A percentile compares a stretch with the other conserved stretches of the same genome.
Conservation (phyloP, 1,139 yeast genomes). For the Candida sp. region DNA sequence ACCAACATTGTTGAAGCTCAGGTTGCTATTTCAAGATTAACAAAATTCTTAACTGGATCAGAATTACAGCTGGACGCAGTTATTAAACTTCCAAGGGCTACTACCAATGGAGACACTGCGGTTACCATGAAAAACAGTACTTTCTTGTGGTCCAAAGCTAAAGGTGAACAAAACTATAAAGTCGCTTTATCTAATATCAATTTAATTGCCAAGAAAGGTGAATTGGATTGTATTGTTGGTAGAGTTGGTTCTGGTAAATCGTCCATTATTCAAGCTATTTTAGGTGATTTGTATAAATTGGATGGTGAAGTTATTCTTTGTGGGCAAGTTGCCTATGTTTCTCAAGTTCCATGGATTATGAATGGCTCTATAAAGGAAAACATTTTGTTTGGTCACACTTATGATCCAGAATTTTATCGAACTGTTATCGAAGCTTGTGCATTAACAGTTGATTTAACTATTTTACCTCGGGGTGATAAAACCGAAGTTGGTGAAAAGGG, state of each 20-base stretch:
- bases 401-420: slow-evolving; percentile 23
- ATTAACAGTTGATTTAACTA: slow-evolving; percentile 26
- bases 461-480: slow-evolving; percentile 34
- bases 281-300: slow-evolving; percentile 83
- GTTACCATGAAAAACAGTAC: slow-evolving; percentile 72
- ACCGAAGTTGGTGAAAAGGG: slow-evolving; percentile 42
- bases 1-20: slow-evolving; percentile 86
- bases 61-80: slow-evolving; percentile 86
- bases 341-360: slow-evolving; percentile 79
- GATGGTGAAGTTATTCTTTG: slow-evolving; percentile 71
- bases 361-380: slow-evolving; percentile 36
- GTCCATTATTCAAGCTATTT: slow-evolving; percentile 74
- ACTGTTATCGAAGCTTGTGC: slow-evolving; percentile 32
- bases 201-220: slow-evolving; percentile 72
- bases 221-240: slow-evolving; percentile 85
- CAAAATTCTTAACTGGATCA: slow-evolving; percentile 66
- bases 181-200: slow-evolving; percentile 74
- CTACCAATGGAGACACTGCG: slow-evolving; percentile 61
- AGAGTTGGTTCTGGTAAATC: slow-evolving; percentile 94
- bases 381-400: slow-evolving; percentile 33
- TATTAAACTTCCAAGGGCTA: slow-evolving; percentile 49
- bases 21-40: slow-evolving; percentile 79
- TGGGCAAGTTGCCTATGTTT: slow-evolving; percentile 87
- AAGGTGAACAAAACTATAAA: slow-evolving; percentile 57
- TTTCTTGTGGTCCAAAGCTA: slow-evolving; percentile 84